Percentiles rank a stretch among this genome's conserved stretches.
phyloP scores from a whole-genome alignment of 1,139 yeast species.

The Debaryomycetaceae sp. region DNA sequence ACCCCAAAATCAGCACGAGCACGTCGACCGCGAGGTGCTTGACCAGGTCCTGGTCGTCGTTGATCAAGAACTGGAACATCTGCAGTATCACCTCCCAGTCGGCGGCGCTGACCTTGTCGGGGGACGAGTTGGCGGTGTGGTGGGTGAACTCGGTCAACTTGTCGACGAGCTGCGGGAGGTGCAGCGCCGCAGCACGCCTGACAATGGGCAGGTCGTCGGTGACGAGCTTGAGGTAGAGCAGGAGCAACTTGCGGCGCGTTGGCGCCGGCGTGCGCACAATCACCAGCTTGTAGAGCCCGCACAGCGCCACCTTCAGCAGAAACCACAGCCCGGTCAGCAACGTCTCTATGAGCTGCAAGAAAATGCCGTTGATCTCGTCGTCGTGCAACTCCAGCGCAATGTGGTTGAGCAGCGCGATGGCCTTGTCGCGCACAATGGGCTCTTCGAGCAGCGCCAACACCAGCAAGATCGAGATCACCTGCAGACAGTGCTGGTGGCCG shows the following conservation, averaged over 20 bases:
- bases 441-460: slow-evolving; percentile 92
- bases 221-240: slow-evolving; percentile 64
- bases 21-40: slow-evolving; percentile 87
- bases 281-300: slow-evolving; percentile 79
- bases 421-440: slow-evolving; percentile 95
- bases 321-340: slow-evolving; percentile 93
- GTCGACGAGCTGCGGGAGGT: slow-evolving; percentile 69
- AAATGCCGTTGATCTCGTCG: slow-evolving; percentile 62
- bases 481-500: slow-evolving; percentile 73
- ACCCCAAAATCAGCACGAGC: slow-evolving; percentile 65
- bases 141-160: slow-evolving; percentile 42
- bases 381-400: slow-evolving; percentile 63
- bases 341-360: slow-evolving; percentile 71
- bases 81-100: slow-evolving; percentile 74
- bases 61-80: slow-evolving; percentile 76
- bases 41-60: slow-evolving; percentile 93
- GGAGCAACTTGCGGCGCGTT: slow-evolving; percentile 57
- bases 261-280: slow-evolving; percentile 56
- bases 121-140: slow-evolving; percentile 9
- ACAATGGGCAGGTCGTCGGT: slow-evolving; percentile 98
- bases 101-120: slow-evolving; percentile 30
- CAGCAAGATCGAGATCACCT: slow-evolving; percentile 81
- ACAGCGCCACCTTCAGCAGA: slow-evolving; percentile 84
- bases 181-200: slow-evolving; percentile 86
- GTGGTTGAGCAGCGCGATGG: slow-evolving; percentile 77